phyloP scores from a whole-genome alignment of 805 yeast species.

The Zygotorulaspora sp. region DNA sequence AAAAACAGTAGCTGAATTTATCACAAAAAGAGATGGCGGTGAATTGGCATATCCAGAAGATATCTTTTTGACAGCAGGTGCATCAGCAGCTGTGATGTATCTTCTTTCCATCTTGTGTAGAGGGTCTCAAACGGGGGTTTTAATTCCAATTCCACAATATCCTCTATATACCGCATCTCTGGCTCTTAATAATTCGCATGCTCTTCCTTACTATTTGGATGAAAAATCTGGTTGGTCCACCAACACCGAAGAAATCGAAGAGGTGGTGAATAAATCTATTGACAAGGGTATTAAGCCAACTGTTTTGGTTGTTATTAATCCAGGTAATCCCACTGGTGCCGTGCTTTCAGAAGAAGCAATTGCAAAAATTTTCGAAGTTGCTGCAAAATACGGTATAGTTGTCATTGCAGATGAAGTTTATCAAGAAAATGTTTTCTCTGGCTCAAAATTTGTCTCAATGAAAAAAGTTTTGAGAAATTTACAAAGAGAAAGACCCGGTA shows the following conservation, averaged over 20 bases:
- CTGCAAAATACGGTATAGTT: constrained; percentile 80
- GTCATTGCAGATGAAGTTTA: constrained; percentile 97
- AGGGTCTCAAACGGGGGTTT: constrained; percentile 66
- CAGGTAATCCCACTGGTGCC: constrained; percentile 98
- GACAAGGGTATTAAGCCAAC: constrained; percentile 58
- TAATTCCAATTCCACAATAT: constrained; percentile 97
- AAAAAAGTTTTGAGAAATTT: constrained; percentile 70
- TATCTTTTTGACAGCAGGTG: constrained; percentile 87
- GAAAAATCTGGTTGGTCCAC: constrained; percentile 85
- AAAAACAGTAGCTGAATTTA: constrained; percentile 75
- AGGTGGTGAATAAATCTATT: constrained; percentile 46
- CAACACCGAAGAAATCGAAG: constrained; percentile 58
- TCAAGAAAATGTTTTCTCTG: constrained; percentile 84
- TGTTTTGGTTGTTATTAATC: constrained; percentile 88
- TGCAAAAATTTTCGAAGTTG: constrained; percentile 65
- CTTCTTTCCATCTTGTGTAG: constrained; percentile 65
- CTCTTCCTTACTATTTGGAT: constrained; percentile 81
- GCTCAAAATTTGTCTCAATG: constrained; percentile 71
- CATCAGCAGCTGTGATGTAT: constrained; percentile 87
- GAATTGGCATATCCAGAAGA: constrained; percentile 60
- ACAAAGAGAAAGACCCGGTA: constrained; percentile 49
- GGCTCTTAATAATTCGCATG: constrained; percentile 74
- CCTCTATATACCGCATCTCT: constrained; percentile 96
- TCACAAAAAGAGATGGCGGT: constrained; percentile 75
- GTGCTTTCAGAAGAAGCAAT: constrained; percentile 63